Percentiles rank a stretch among this genome's conserved stretches.
Evolutionary conservation across 2,329 filamentous ascomycete genomes (phyloP).

Genomic region (Lecanicillium sp.): DNA sequence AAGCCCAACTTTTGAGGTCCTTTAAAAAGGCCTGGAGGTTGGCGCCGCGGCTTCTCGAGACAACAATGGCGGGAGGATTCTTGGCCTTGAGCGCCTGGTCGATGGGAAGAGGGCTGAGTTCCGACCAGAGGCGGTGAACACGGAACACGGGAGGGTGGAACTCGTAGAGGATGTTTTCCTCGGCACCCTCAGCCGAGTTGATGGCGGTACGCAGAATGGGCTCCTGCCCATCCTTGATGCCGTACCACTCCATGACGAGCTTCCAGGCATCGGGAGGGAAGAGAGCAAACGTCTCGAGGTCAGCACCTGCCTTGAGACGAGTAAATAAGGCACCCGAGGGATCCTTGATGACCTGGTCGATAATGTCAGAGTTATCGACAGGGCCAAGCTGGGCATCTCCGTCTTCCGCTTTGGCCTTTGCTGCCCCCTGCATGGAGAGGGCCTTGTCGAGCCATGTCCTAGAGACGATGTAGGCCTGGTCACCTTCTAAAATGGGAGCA

Average conservation of each 20-base stretch:
- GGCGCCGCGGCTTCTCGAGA: constrained; percentile 66
- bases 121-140: constrained; percentile 69
- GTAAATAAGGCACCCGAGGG: constrained; percentile 54
- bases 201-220: constrained; percentile 72
- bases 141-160: constrained; percentile 79
- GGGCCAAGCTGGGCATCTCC: constrained; percentile 61
- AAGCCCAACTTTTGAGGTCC: constrained; percentile 61
- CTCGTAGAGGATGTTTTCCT: constrained; percentile 71
- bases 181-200: constrained; percentile 59
- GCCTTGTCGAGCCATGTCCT: constrained; percentile 72
- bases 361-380: constrained; percentile 81
- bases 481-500: constrained; percentile 58
- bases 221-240: constrained; percentile 60
- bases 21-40: constrained; percentile 70
- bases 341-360: constrained; percentile 53
- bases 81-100: constrained; percentile 55
- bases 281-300: constrained; percentile 67
- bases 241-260: constrained; percentile 76
- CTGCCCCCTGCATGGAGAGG: constrained; percentile 56
- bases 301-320: constrained; percentile 63
- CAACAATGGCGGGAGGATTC: constrained; percentile 54
- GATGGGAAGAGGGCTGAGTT: constrained; percentile 49
- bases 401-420: constrained; percentile 52
- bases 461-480: constrained; percentile 73
- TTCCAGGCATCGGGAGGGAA: constrained; percentile 79